Evolutionary conservation across 768 basidiomycete species (phyloP).

Genomic region (Holtermannia corniformis): DNA sequence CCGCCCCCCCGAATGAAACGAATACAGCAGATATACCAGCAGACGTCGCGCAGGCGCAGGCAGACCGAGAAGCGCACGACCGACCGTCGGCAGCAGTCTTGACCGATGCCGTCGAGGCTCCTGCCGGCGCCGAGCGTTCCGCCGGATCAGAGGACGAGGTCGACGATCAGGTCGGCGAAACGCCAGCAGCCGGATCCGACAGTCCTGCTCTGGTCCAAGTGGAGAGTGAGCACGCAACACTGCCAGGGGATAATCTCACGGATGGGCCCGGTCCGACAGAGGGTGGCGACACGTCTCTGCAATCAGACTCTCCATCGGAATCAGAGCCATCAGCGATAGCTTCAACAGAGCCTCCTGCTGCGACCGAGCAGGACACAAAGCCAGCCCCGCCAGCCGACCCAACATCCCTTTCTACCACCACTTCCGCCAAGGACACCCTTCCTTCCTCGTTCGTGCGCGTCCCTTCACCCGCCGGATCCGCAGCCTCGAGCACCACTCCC

Average conservation of each 20-base stretch:
- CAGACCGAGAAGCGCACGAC: no score
- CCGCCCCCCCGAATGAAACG: conserved; percentile 6
- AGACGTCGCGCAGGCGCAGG: background rate
- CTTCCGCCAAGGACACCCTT: background rate
- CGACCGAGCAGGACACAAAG: no score
- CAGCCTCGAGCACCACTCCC: conserved; percentile 30
- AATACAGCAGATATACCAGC: conserved; percentile 1
- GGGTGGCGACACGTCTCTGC: background rate
- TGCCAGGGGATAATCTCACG: no score
- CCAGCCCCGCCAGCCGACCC: background rate
- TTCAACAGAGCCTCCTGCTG: background rate
- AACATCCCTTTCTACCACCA: no score
- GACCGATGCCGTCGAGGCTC: no score
- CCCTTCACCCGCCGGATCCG: conserved; percentile 20
- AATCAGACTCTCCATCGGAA: background rate
- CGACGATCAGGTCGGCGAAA: conserved; percentile 1
- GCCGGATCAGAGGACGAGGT: conserved; percentile 13
- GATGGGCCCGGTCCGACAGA: no score
- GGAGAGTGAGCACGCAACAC: background rate
- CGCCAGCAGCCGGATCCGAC: background rate
- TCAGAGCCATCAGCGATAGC: background rate
- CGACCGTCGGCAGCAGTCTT: no score
- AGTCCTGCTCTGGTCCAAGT: background rate
- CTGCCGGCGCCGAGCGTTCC: no score
- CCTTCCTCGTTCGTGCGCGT: conserved; percentile 9